phyloP scores from a whole-genome alignment of 2,329 filamentous ascomycete species.

The Phialophora verrucosa region DNA sequence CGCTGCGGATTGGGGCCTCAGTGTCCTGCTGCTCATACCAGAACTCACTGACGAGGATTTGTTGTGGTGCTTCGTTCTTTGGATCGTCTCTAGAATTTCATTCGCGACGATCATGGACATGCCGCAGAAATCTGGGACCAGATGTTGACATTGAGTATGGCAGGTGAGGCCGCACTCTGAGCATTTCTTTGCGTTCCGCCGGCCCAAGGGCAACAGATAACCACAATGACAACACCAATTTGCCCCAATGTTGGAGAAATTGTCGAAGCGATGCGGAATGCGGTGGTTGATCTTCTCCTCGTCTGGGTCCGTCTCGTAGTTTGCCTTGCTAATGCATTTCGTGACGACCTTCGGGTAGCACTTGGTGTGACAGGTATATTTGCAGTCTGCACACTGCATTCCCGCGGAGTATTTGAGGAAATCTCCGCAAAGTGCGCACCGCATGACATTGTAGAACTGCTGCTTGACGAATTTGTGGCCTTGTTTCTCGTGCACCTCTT shows the following conservation, averaged over 20 bases:
- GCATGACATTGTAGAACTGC: constrained; percentile 99
- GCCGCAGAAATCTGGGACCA: constrained; percentile 97
- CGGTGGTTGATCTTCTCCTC: constrained; percentile 99
- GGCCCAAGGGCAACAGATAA: constrained; percentile 91
- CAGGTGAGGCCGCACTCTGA: constrained; percentile 89
- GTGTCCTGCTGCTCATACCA: constrained; percentile 68
- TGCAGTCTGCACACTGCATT: constrained; percentile 99
- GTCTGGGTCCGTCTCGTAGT: constrained; percentile 96
- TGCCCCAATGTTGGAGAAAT: constrained; percentile 96
- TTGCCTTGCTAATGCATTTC: constrained; percentile 99
- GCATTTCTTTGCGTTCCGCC: constrained; percentile 93
- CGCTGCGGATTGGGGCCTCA: constrained; percentile 61
- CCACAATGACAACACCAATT: constrained; percentile 99
- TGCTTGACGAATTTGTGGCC: constrained; percentile 98
- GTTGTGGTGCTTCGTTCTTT: constrained; percentile 76
- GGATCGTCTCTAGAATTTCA: constrained; percentile 85
- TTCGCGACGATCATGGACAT: constrained; percentile 99
- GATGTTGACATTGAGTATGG: constrained; percentile 87
- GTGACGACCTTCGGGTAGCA: constrained; percentile 97
- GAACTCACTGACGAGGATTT: constrained; percentile 58
- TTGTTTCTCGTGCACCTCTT: constrained; percentile 98
- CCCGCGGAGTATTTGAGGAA: constrained; percentile 98
- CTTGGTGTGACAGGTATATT: constrained; percentile 98
- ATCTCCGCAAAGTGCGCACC: constrained; percentile 94
- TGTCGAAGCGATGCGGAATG: constrained; percentile 94